Evolutionary conservation across 1,284 basidiomycete genomes (phyloP).

Genomic region (Fomitiporia mediterranea): DNA sequence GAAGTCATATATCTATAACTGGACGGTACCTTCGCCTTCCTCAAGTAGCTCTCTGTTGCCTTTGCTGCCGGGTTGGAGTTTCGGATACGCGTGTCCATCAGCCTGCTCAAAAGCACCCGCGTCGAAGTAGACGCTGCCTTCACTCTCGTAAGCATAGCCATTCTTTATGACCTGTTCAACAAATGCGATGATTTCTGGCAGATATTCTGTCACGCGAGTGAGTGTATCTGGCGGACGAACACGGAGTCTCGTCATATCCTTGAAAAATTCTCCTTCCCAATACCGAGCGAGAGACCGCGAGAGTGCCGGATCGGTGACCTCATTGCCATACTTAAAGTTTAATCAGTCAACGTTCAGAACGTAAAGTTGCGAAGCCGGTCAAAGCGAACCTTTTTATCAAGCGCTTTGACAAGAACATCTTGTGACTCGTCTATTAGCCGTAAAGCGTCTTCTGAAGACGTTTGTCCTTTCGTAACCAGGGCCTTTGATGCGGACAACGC

Average conservation of each 20-base stretch:
- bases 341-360: conserved; percentile 20
- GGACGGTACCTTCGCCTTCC: conserved; percentile 80
- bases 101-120: conserved; percentile 82
- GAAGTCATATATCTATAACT: not conserved
- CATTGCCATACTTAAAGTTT: conserved; percentile 60
- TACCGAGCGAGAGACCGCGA: conserved; percentile 81
- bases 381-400: conserved; percentile 68
- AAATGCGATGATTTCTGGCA: conserved; percentile 91
- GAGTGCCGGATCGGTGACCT: conserved; percentile 83
- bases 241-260: conserved; percentile 86
- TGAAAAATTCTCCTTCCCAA: conserved; percentile 91
- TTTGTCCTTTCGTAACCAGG: conserved; percentile 37
- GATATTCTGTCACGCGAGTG: conserved; percentile 96
- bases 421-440: conserved; percentile 67
- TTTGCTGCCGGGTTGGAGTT: conserved; percentile 93
- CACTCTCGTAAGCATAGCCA: conserved; percentile 86
- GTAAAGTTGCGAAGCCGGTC: conserved; percentile 12
- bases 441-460: conserved; percentile 46
- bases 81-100: conserved; percentile 81
- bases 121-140: conserved; percentile 95
- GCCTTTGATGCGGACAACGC: conserved; percentile 45
- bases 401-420: conserved; percentile 68
- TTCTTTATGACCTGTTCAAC: conserved; percentile 84
- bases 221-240: conserved; percentile 88
- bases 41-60: conserved; percentile 88